Evolutionary conservation across 192 early-diverging fungal species (phyloP), one percentile per base, ranked within the genome.

Genomic region (Entomortierella parvispora): DNA sequence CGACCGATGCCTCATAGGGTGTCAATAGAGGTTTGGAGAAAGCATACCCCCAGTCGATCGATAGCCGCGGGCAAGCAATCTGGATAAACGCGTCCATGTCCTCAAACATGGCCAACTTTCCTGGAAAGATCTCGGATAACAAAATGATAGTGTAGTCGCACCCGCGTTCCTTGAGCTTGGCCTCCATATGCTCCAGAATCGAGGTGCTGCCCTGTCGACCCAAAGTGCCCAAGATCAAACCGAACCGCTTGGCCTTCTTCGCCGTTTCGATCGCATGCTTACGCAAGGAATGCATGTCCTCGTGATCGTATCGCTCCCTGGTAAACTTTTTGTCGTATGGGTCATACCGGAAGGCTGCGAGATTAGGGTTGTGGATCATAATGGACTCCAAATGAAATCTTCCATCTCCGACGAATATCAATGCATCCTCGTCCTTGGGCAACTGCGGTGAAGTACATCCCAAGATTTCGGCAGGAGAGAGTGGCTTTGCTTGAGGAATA

Each of bases 1-100:
- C 92, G 32, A 99, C 94, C 0, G 94, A 90, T 25, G 93, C 94
- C 79, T 99, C 98, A 66, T 99, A 99, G 0, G 98, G 96, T 17
- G 93, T 93, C 51, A 99, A 80, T 42, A 99, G 79, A 23, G 98
- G 96, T 62, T 91, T 94, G 4, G 90, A 63, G 75, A 97, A 99
- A 4, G 95, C 93, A 82, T 97, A 95, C 1, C 98, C 98, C 98
- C 98, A 99, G 80, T 99, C 98, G 46, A 99, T 99, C 1, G 95
- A 97, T 31, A 99, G 84, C 18, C 98, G 83, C 48, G 98, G 98
- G 74, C 98, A 99, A 0, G 95, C 93, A 51, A 97, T 90, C 77
- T 99, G 98, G 51, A 99, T 91, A 92, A 94, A 91, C 71, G 88
- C 91, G 63, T 94, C 93, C 52, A 95, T 85, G 67, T 95, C 92